Percentiles rank a stretch among this genome's conserved stretches.
These are phyloP conservation scores for Calonectria pseudoreteaudii DNA, from an alignment of 2,329 filamentous ascomycete genomes.

Conservation along the genomic window DNA sequence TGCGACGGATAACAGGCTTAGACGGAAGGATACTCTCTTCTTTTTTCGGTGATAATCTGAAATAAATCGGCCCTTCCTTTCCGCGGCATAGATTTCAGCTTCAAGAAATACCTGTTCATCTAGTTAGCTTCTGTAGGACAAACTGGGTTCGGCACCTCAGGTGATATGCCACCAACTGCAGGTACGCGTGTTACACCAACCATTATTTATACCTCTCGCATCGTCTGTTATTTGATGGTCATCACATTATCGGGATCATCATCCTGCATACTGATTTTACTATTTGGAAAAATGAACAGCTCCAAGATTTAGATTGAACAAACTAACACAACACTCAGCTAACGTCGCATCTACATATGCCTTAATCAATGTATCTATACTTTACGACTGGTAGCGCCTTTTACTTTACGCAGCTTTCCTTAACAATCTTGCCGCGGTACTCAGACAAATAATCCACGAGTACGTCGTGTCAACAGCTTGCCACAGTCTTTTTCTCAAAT, in stretches of 20 bases:
- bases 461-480: background rate
- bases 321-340: background rate
- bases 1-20: background rate
- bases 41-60: background rate
- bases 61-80: background rate
- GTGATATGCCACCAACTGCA: background rate
- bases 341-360: background rate
- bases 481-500: background rate
- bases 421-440: background rate
- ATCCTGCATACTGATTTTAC: background rate
- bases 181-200: background rate
- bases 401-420: background rate
- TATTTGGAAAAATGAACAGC: background rate
- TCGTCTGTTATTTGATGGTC: background rate
- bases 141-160: background rate
- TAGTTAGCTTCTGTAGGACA: background rate
- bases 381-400: background rate
- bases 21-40: background rate
- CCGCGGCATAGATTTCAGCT: background rate
- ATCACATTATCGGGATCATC: background rate
- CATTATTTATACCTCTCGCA: background rate
- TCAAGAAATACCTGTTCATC: background rate
- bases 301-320: background rate
- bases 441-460: background rate
- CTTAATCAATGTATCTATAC: background rate